These are phyloP conservation scores for Mucor ambiguus DNA, from an alignment of 371 early-diverging fungal species.

Conservation along the genomic window DNA sequence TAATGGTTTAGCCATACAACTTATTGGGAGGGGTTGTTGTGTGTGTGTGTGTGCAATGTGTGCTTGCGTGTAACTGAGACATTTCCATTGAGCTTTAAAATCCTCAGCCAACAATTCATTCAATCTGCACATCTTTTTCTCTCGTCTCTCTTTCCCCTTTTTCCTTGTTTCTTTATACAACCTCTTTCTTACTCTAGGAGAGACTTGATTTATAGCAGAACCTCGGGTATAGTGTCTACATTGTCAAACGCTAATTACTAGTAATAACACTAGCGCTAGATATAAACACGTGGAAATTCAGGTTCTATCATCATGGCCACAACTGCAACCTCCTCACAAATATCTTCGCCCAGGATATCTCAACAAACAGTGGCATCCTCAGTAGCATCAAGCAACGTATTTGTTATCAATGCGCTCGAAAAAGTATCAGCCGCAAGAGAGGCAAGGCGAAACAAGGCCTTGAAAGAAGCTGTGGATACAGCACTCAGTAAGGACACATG, in stretches of 20 bases:
- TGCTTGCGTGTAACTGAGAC: neutral
- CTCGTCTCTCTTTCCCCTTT: neutral
- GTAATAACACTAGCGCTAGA: neutral
- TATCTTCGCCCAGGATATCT: slow-evolving; percentile 30
- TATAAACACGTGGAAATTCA: slow-evolving; percentile 5
- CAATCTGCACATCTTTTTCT: neutral
- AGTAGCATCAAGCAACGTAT: slow-evolving; percentile 55
- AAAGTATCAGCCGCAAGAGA: slow-evolving; percentile 60
- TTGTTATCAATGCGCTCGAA: slow-evolving; percentile 69
- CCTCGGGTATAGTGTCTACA: neutral
- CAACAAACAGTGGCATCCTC: slow-evolving; percentile 16
- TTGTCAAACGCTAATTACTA: neutral
- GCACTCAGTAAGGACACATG: slow-evolving; percentile 38
- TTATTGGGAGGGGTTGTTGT: neutral
- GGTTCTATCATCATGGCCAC: slow-evolving; percentile 21
- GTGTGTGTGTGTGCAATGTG: no score
- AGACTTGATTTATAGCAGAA: neutral
- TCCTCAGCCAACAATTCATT: neutral
- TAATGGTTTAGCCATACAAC: neutral
- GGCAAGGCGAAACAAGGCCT: slow-evolving; percentile 52
- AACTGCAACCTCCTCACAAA: slow-evolving; percentile 29
- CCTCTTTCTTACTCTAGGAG: neutral
- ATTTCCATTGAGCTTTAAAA: slow-evolving; percentile 2
- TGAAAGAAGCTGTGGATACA: slow-evolving; percentile 50
- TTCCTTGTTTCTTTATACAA: neutral